These are phyloP conservation scores for Lathyrus sativus DNA, from an alignment of 306 rosid genomes.

Conservation along the genomic window DNA sequence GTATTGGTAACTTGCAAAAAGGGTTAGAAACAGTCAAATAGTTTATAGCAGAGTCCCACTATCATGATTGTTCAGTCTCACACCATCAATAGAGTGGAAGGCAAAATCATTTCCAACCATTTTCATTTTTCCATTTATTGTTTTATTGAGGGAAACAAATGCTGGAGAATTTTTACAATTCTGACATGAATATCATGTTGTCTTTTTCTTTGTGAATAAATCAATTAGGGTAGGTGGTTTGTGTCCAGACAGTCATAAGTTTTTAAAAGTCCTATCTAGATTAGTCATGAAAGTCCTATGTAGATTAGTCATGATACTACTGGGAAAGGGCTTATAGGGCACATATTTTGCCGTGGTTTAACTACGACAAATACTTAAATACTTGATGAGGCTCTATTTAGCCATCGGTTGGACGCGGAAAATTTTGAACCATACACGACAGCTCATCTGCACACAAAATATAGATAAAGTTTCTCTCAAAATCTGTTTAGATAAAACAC, in stretches of 20 bases:
- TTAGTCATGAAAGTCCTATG: no score
- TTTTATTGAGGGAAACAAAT: not conserved
- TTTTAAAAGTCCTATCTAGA: no score
- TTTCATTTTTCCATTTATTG: conserved; percentile 3
- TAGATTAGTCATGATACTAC: no score
- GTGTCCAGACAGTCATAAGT: no score
- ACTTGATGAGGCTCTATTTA: no score
- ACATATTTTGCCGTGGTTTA: no score
- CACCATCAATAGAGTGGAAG: conserved; percentile 33
- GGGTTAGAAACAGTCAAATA: not conserved
- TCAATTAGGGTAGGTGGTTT: not conserved
- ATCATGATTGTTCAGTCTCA: conserved; percentile 26
- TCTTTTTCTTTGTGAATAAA: not conserved
- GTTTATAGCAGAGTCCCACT: conserved; percentile 27
- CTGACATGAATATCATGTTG: not conserved
- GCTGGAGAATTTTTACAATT: not conserved
- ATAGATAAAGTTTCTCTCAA: not conserved
- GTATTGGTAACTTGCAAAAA: not conserved
- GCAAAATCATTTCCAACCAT: conserved; percentile 27
- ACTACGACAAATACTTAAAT: no score
- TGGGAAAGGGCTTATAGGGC: no score
- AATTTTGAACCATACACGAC: no score
- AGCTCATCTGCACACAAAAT: not conserved
- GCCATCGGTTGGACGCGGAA: no score
- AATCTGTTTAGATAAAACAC: not conserved